Conservation (phyloP, 2,329 filamentous ascomycete genomes). For the Ceratocystis albifundus region DNA sequence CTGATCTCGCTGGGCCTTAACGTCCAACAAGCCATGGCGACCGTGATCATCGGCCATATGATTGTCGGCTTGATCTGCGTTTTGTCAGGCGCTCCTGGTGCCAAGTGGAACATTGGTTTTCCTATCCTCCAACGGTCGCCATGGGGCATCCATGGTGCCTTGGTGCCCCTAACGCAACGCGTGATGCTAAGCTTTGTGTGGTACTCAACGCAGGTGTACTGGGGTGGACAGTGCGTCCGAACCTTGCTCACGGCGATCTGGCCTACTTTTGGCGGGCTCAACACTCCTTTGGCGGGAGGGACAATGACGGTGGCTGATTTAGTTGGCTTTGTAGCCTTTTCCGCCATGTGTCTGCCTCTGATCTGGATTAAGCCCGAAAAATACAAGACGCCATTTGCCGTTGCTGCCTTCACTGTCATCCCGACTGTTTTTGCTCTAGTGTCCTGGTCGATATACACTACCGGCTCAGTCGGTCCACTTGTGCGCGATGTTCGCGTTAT, state of each 20-base stretch:
- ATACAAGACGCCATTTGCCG: conserved; percentile 37
- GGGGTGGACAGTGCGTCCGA: conserved; percentile 28
- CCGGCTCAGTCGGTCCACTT: conserved; percentile 35
- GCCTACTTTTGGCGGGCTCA: conserved; percentile 35
- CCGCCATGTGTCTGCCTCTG: conserved; percentile 35
- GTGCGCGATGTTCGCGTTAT: conserved; percentile 28
- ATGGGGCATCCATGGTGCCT: conserved; percentile 34
- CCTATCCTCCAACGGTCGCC: conserved; percentile 33
- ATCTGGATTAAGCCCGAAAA: conserved; percentile 40
- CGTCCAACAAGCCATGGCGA: conserved; percentile 35
- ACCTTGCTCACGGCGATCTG: conserved; percentile 37
- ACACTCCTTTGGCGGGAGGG: conserved; percentile 30
- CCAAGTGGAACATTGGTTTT: conserved; percentile 36
- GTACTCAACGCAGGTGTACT: conserved; percentile 35
- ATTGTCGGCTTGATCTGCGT: conserved; percentile 36
- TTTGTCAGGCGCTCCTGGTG: conserved; percentile 32
- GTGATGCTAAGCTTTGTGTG: conserved; percentile 41
- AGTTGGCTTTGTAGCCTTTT: conserved; percentile 32
- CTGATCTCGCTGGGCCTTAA: conserved; percentile 36
- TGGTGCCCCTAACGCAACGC: conserved; percentile 35
- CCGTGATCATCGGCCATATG: conserved; percentile 35
- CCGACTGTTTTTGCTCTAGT: conserved; percentile 33
- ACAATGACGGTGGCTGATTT: conserved; percentile 32
- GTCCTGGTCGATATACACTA: conserved; percentile 37
- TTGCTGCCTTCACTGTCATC: conserved; percentile 36